Conservation (phyloP, 371 early-diverging fungal genomes). For the Haplosporangium sp. region DNA sequence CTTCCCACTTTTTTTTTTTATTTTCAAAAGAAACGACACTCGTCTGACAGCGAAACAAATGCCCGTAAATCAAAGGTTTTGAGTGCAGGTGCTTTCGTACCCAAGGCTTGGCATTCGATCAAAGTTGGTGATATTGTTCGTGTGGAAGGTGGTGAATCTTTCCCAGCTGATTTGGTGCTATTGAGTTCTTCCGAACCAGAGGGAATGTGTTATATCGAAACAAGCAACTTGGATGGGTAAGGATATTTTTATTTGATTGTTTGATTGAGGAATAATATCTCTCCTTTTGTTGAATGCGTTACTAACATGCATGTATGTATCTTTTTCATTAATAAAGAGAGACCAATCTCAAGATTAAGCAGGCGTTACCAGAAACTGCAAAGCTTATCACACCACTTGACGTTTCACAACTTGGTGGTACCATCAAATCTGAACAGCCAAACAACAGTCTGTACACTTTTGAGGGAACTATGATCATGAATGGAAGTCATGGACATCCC, state of each 20-base stretch:
- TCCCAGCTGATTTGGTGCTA: slow-evolving; percentile 93
- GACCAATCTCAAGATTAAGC: slow-evolving; percentile 94
- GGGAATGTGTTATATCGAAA: slow-evolving; percentile 94
- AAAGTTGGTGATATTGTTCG: slow-evolving; percentile 93
- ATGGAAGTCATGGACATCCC: slow-evolving; percentile 63
- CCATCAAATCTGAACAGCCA: slow-evolving; percentile 77
- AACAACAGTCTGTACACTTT: slow-evolving; percentile 91
- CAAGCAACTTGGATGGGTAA: slow-evolving; percentile 95
- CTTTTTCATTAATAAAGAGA: slow-evolving; percentile 65
- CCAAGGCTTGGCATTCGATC: slow-evolving; percentile 81
- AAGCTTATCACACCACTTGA: slow-evolving; percentile 70
- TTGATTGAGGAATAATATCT: background rate
- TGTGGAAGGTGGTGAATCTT: slow-evolving; percentile 86
- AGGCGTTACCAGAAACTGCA: slow-evolving; percentile 82
- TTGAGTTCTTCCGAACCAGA: slow-evolving; percentile 89
- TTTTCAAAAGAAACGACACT: slow-evolving; percentile 77
- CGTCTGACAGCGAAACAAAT: slow-evolving; percentile 83
- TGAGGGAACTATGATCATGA: slow-evolving; percentile 77
- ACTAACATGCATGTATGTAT: no score
- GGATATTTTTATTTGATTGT: background rate
- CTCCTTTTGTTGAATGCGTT: background rate
- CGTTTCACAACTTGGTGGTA: slow-evolving; percentile 67
- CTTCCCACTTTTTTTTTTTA: background rate
- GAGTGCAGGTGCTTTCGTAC: slow-evolving; percentile 70
- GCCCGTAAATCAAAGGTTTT: slow-evolving; percentile 77